Evolutionary conservation across 2,329 filamentous ascomycete genomes (phyloP), one percentile per base, ranked within the genome.

Genomic region (Aspergillus sp.): DNA sequence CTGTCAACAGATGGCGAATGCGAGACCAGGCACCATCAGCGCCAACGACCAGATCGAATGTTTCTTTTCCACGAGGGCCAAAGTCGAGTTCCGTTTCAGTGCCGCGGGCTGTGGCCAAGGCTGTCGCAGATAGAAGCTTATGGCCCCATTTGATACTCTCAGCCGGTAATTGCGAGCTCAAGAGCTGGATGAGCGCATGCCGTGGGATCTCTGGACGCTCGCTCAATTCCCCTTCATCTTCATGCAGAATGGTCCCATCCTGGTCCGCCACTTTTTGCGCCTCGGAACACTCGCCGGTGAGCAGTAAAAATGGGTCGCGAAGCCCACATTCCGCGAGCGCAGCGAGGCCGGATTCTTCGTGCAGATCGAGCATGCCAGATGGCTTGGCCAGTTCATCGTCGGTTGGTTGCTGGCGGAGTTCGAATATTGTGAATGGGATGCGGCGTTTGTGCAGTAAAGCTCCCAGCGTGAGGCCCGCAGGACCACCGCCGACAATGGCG

Each of bases 401-500:
- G 6, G 37, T 57, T 51, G 38, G 64, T 52, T 64, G 58, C n/a
- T 56, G 53, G 39, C 51, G 51, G 5, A 42, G 45, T 53, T 71
- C 68, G 37, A 51, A 62, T 33, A 63, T 45, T 4, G 49, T 57
- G 32, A 48, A 53, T 37, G 48, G 40, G 10, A 62, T 58, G 7
- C 40, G 27, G 36, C 41, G 41, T 27, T 48, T 44, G 27, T 58
- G 46, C 0, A 62, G 53, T 6, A 62, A 43, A 9, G 49, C 46
- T 30, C 45, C 56, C 7, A 62, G 44, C 1, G 54, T 56, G 4
- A 59, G 40, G 4, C 59, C 59, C 5, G 63, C 63, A n/a, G 66
- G 68, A 4, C 68, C 67, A 19, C 56, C 64, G 27, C 66, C 66
- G 34, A 69, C 53, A 32, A 69, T 67, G 31, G 65, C 65, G 29